Evolutionary conservation across 257 asterid genomes (phyloP), one percentile per base, ranked within the genome.

Genomic region (Buddleja alternifolia): DNA sequence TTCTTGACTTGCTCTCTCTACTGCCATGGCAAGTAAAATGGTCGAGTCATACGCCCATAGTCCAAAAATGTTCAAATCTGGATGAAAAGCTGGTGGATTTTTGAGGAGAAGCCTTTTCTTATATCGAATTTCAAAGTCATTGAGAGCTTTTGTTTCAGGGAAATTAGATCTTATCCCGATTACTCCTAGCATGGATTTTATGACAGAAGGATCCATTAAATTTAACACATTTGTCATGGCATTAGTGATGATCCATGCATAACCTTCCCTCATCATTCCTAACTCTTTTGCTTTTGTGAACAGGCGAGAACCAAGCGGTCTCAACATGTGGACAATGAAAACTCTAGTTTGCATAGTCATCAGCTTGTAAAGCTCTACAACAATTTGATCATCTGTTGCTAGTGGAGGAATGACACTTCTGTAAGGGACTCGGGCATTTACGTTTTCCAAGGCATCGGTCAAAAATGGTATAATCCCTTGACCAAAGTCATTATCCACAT

Each of bases 41-140:
- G 55, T 37, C 10, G 76, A 14, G n/a, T 72, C 76, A 42, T 72
- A 72, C 1, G 76, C 76, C 77, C 77, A 53, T 8, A 72, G 47
- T 8, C 72, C 72, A 44, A 54, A 52, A 29, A 53, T 44, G 63
- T 19, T 62, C 37, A 42, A n/a, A 7, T 54, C 65, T 6, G 20
- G 39, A 16, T 16, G 12, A 25, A 40, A 10, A 46, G 41, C 9
- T 41, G n/a, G n/a, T n/a, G 55, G 23, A 10, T 55, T 41, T 19
- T 19, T 56, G 6, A 24, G 19, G 32, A 1, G 51, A 61, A 60
- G 32, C 15, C 16, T 20, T 24, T 9, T 21, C 37, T 23, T 24
- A 19, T 25, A 61, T 3, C 51, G 42, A 7, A 17, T 47, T 17
- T 24, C 10, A 4, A 72, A 63, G 48, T 40, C n/a, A 4, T 40